Evolutionary conservation across 2,329 filamentous ascomycete genomes (phyloP).

Genomic region (Alternaria angustiovoidea): DNA sequence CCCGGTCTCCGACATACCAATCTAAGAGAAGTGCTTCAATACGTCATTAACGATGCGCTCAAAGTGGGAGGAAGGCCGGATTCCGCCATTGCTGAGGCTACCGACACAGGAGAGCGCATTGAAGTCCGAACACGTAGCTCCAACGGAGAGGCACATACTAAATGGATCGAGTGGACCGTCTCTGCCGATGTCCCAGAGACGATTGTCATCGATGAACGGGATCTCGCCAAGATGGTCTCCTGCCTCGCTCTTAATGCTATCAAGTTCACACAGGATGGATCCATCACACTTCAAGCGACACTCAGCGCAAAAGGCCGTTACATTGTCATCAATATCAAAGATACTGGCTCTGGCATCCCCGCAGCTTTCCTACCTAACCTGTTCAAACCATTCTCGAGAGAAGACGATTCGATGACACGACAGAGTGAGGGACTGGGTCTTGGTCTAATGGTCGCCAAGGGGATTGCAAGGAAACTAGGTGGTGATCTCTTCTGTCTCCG

Average conservation of each 20-base stretch:
- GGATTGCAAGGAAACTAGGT: slow-evolving; percentile 71
- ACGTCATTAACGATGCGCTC: slow-evolving; percentile 61
- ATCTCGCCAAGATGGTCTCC: slow-evolving; percentile 69
- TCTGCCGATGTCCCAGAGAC: slow-evolving; percentile 61
- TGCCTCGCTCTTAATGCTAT: slow-evolving; percentile 72
- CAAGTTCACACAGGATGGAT: slow-evolving; percentile 73
- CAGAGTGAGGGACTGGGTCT: slow-evolving; percentile 73
- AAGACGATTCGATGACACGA: slow-evolving; percentile 72
- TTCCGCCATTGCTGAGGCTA: slow-evolving; percentile 58
- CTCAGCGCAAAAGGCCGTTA: slow-evolving; percentile 62
- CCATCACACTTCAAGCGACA: slow-evolving; percentile 64
- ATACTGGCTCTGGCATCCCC: slow-evolving; percentile 74
- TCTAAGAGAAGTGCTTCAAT: slow-evolving; percentile 59
- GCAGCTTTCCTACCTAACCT: slow-evolving; percentile 70
- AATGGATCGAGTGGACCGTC: slow-evolving; percentile 61
- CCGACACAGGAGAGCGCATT: slow-evolving; percentile 58
- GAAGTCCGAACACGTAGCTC: slow-evolving; percentile 57
- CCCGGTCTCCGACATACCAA: slow-evolving; percentile 59
- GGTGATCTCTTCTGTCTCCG: slow-evolving; percentile 71
- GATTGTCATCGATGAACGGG: slow-evolving; percentile 68
- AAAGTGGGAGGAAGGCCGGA: slow-evolving; percentile 63
- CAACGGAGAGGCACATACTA: slow-evolving; percentile 55
- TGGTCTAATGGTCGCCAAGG: slow-evolving; percentile 76
- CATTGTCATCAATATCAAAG: slow-evolving; percentile 68
- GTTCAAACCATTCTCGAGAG: slow-evolving; percentile 74